phyloP scores from a whole-genome alignment of 2,329 filamentous ascomycete genomes.

The Trichoderma oligosporum region DNA sequence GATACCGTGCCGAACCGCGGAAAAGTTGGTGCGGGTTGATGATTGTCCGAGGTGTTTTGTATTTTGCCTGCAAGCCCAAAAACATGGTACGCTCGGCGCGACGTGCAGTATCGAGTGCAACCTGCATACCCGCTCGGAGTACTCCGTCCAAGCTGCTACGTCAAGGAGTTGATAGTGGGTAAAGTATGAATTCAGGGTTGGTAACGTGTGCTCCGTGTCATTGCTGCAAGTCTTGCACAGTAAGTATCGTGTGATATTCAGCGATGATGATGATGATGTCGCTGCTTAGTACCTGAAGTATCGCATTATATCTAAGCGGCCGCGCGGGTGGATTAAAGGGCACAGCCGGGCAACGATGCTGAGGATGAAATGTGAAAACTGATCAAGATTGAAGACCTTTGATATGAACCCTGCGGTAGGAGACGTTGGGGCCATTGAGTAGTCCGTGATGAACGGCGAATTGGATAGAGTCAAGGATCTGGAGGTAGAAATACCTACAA shows the following conservation, averaged over 20 bases:
- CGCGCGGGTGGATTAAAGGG: conserved; percentile 7
- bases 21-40: conserved; percentile 2
- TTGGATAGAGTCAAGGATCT: not conserved
- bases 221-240: not conserved
- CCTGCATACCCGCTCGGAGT: conserved; percentile 13
- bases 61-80: conserved; percentile 2
- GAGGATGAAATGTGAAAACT: conserved; percentile 16
- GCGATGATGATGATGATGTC: not conserved
- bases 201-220: not conserved
- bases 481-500: too few relatives aligned
- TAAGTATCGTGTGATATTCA: conserved; percentile 1
- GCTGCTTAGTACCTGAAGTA: not conserved
- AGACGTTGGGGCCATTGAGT: not conserved
- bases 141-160: conserved; percentile 9
- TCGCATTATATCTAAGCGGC: conserved; percentile 2
- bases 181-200: not conserved
- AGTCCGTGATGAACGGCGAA: not conserved
- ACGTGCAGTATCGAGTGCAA: not conserved
- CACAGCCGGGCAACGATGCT: conserved; percentile 14
- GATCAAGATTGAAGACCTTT: conserved; percentile 2
- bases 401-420: conserved; percentile 1
- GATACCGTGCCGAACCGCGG: not conserved
- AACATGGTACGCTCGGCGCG: conserved; percentile 12
- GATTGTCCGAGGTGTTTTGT: conserved; percentile 3
- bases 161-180: conserved; percentile 1